phyloP scores from a whole-genome alignment of 345 rosid species.

The Stellera chamaejasme region DNA sequence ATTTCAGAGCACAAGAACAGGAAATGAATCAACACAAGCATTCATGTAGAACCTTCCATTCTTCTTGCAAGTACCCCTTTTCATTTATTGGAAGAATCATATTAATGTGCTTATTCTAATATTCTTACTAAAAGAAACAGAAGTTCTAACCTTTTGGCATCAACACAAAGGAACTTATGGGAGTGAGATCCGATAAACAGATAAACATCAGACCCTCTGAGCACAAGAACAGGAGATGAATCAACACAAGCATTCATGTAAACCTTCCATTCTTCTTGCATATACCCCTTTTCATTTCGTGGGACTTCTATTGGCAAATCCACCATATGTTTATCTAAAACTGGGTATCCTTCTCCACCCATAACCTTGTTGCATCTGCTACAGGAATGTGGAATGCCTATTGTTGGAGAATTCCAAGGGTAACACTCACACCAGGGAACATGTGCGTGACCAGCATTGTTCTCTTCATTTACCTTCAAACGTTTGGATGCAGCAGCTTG shows the following conservation, averaged over 20 bases:
- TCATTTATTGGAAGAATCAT: constrained; percentile 23
- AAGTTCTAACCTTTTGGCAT: constrained; percentile 56
- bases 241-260: constrained; percentile 89
- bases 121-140: background rate
- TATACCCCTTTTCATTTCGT: constrained; percentile 28
- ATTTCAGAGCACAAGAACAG: constrained; percentile 52
- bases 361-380: constrained; percentile 73
- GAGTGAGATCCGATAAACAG: constrained; percentile 92
- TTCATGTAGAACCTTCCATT: constrained; percentile 85
- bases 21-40: constrained; percentile 95
- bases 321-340: constrained; percentile 17
- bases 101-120: too few relatives aligned
- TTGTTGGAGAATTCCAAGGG: constrained; percentile 34
- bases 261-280: constrained; percentile 77
- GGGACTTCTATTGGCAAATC: constrained; percentile 34
- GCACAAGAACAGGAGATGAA: constrained; percentile 76
- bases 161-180: constrained; percentile 51
- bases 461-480: constrained; percentile 34
- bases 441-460: constrained; percentile 12
- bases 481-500: constrained; percentile 30
- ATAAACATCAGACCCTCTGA: constrained; percentile 48
- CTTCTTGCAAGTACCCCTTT: constrained; percentile 36
- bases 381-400: constrained; percentile 42
- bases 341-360: constrained; percentile 21
- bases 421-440: constrained; percentile 14